Evolutionary conservation across 176 grass and related monocot genomes (phyloP).

Genomic region (Aegilops tauschii): DNA sequence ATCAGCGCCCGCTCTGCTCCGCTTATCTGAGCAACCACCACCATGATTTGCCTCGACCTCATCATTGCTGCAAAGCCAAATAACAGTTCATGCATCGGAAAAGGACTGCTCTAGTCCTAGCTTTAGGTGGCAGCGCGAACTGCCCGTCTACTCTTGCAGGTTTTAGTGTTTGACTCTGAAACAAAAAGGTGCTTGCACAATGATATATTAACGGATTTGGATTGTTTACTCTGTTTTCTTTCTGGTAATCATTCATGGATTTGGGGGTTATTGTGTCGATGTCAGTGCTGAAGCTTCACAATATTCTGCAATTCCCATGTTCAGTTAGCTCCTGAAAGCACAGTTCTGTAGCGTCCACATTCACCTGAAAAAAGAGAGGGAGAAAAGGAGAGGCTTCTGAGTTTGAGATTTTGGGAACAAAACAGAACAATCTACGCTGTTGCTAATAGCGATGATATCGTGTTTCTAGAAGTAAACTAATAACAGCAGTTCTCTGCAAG

Average conservation of each 20-base stretch:
- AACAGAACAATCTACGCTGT: not conserved
- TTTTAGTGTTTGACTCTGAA: conserved; percentile 38
- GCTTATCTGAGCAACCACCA: conserved; percentile 46
- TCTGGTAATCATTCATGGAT: conserved; percentile 27
- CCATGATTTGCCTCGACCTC: conserved; percentile 41
- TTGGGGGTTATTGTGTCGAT: conserved; percentile 37
- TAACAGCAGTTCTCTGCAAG: not conserved
- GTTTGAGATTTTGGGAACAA: not conserved
- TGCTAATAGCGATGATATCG: not conserved
- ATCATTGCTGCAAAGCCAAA: conserved; percentile 41
- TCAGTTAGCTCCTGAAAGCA: not conserved
- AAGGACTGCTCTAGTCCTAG: conserved; percentile 43
- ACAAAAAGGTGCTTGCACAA: not conserved
- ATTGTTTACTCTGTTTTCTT: conserved; percentile 37
- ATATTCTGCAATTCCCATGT: not conserved
- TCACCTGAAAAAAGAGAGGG: not conserved
- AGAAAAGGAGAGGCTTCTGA: not conserved
- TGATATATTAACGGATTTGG: not conserved
- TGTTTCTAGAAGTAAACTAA: not conserved
- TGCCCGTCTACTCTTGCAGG: conserved; percentile 1
- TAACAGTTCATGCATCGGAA: conserved; percentile 43
- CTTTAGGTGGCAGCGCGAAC: conserved; percentile 50
- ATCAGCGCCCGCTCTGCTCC: conserved; percentile 44
- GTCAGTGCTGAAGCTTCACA: conserved; percentile 21
- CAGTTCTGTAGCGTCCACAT: not conserved